phyloP scores from a whole-genome alignment of 2,329 filamentous ascomycete genomes.

The Polychaeton citri region DNA sequence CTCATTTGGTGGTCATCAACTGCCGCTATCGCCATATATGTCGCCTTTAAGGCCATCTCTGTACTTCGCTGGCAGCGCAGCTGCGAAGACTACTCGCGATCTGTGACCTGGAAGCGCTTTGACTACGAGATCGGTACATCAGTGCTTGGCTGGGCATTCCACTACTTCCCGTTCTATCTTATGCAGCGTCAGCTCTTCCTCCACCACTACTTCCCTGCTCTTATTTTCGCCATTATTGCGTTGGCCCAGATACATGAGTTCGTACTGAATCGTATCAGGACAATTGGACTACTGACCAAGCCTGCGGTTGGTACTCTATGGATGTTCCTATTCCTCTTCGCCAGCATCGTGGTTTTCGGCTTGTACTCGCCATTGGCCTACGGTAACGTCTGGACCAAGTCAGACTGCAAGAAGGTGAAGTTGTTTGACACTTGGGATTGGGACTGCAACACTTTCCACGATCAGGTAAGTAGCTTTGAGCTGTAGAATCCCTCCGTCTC shows the following conservation, averaged over 20 bases:
- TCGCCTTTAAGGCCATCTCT: constrained; percentile 74
- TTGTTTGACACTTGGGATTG: constrained; percentile 87
- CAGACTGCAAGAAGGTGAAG: constrained; percentile 76
- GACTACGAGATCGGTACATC: constrained; percentile 91
- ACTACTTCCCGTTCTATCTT: constrained; percentile 97
- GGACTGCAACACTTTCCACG: constrained; percentile 90
- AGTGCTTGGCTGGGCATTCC: constrained; percentile 88
- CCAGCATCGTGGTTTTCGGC: constrained; percentile 63
- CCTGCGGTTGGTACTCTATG: constrained; percentile 63
- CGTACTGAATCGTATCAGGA: constrained; percentile 56
- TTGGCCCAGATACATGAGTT: constrained; percentile 87
- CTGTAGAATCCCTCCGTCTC: constrained; percentile 1
- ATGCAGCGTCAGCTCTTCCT: constrained; percentile 98
- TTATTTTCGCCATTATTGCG: constrained; percentile 87
- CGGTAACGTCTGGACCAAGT: constrained; percentile 85
- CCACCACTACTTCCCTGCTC: constrained; percentile 94
- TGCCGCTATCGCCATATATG: constrained; percentile 60
- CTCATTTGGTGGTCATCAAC: constrained; percentile 90
- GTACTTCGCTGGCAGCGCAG: constrained; percentile 89
- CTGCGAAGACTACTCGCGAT: constrained; percentile 65
- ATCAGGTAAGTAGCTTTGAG: constrained; percentile 54
- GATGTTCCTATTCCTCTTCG: constrained; percentile 58
- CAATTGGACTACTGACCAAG: constrained; percentile 53
- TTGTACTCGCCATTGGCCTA: constrained; percentile 86
- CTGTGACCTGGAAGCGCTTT: constrained; percentile 81